Evolutionary conservation across 352 stramenopile species (phyloP).

Genomic region (Globisporangium carolinianum): DNA sequence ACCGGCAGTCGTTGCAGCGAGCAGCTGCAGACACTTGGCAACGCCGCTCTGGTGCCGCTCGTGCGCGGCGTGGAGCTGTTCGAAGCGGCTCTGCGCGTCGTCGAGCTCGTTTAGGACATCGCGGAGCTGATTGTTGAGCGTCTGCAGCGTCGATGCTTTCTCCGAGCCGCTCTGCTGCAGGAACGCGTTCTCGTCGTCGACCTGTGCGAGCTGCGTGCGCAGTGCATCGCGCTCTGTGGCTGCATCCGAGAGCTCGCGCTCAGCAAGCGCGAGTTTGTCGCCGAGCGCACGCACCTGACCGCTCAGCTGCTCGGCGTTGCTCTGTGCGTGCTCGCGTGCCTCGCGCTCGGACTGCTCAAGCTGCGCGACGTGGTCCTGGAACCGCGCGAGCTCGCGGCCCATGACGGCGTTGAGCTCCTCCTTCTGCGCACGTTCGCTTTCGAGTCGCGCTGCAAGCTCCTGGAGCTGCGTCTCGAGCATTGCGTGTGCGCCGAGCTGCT

Average conservation of each 20-base stretch:
- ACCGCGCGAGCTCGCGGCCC: conserved; percentile 35
- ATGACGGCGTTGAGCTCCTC: conserved; percentile 62
- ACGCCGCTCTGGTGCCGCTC: conserved; percentile 20
- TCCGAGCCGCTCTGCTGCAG: conserved; percentile 38
- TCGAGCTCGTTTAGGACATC: conserved; percentile 29
- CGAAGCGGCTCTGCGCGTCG: conserved; percentile 17
- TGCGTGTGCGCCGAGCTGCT: conserved; percentile 22
- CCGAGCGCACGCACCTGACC: conserved; percentile 11
- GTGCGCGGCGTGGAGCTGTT: conserved; percentile 29
- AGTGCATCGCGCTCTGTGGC: conserved; percentile 26
- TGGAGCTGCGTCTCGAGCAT: conserved; percentile 36
- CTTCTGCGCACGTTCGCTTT: conserved; percentile 51
- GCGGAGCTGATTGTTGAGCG: conserved; percentile 51
- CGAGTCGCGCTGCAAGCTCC: conserved; percentile 16
- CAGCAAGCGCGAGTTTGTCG: conserved; percentile 13
- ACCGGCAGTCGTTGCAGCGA: conserved; percentile 11
- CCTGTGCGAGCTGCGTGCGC: conserved; percentile 21
- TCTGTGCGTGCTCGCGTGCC: conserved; percentile 20
- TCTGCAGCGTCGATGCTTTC: conserved; percentile 44
- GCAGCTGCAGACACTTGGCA: conserved; percentile 24
- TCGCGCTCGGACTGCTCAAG: conserved; percentile 20
- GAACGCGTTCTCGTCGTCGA: conserved; percentile 32
- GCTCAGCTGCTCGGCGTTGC: conserved; percentile 20
- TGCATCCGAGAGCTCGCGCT: conserved; percentile 11
- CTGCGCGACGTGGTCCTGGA: conserved; percentile 27